A percentile compares a stretch with the other conserved stretches of the same genome.
These are phyloP conservation scores for Aspergillus mulundensis DNA, from an alignment of 495 filamentous ascomycete species.

Conservation along the genomic window DNA sequence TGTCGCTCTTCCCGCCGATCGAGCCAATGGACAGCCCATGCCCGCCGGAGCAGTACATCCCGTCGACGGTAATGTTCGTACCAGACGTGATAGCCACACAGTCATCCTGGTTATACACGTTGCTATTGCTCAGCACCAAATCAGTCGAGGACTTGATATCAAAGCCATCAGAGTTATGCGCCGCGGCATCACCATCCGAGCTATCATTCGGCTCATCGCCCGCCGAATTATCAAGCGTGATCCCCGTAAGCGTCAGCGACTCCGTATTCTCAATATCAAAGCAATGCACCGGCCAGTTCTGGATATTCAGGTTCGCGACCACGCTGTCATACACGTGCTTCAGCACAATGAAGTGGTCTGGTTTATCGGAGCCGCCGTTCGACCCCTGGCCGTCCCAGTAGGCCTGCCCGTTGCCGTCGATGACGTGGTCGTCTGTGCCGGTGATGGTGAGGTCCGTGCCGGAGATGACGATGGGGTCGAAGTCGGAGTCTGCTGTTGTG, in stretches of 20 bases:
- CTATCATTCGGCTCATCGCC: slow-evolving; percentile 38
- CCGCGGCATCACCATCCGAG: slow-evolving; percentile 31
- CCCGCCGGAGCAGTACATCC: slow-evolving; percentile 36
- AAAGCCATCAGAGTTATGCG: slow-evolving; percentile 44
- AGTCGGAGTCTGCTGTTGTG: slow-evolving; percentile 29
- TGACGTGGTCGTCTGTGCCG: slow-evolving; percentile 32
- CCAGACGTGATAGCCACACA: slow-evolving; percentile 29
- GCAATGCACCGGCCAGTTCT: slow-evolving; percentile 41
- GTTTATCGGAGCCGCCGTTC: slow-evolving; percentile 43
- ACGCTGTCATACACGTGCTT: slow-evolving; percentile 35
- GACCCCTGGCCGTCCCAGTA: slow-evolving; percentile 50
- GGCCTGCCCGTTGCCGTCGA: slow-evolving; percentile 42
- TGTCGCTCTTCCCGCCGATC: slow-evolving; percentile 46
- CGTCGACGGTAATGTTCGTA: slow-evolving; percentile 26
- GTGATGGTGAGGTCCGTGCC: slow-evolving; percentile 41
- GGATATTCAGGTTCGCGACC: slow-evolving; percentile 36
- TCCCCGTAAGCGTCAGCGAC: slow-evolving; percentile 26
- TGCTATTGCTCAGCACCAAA: slow-evolving; percentile 25
- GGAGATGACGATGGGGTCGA: slow-evolving; percentile 37
- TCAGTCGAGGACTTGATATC: slow-evolving; percentile 32
- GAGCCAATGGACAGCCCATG: slow-evolving; percentile 47
- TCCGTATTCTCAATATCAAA: slow-evolving; percentile 31
- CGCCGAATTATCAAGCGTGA: slow-evolving; percentile 39
- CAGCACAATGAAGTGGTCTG: slow-evolving; percentile 46
- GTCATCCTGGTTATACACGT: slow-evolving; percentile 44